phyloP scores from a whole-genome alignment of 129 eudicot genomes.

The Flaveria sonorensis region DNA sequence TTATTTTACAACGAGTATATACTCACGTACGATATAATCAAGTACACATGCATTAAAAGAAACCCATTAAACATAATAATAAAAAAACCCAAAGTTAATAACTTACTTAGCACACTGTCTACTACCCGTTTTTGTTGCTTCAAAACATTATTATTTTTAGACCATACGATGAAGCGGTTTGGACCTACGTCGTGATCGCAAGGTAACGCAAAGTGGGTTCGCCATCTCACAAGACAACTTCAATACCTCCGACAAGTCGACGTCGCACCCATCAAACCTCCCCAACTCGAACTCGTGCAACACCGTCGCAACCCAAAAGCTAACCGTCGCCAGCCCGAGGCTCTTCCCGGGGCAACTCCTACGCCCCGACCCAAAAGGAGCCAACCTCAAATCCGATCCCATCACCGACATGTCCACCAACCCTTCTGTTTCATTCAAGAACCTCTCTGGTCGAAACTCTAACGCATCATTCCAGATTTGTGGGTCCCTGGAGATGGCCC shows the following conservation, averaged over 20 bases:
- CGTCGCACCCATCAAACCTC: conserved; percentile 16
- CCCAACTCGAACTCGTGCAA: conserved; percentile 67
- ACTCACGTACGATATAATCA: conserved; percentile 6
- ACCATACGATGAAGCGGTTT: neutral
- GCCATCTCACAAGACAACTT: conserved; percentile 87
- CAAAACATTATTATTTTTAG: neutral
- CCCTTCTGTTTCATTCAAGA: conserved; percentile 24
- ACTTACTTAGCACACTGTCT: conserved; percentile 11
- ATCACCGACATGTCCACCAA: conserved; percentile 52
- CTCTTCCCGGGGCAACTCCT: conserved; percentile 84
- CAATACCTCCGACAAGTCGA: conserved; percentile 65
- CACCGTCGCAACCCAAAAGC: conserved; percentile 77
- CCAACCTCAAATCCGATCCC: conserved; percentile 82
- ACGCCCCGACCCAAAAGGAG: conserved; percentile 93
- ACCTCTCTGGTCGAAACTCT: conserved; percentile 72
- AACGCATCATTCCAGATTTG: conserved; percentile 70
- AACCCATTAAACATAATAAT: neutral
- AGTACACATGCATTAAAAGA: neutral
- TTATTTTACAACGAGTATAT: conserved; percentile 9
- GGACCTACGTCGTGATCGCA: conserved; percentile 44
- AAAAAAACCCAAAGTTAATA: conserved; percentile 1
- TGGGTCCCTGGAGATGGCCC: conserved; percentile 85
- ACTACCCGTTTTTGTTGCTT: neutral
- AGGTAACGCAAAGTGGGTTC: conserved; percentile 57
- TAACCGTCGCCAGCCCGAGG: conserved; percentile 68